Base-by-base conservation (phyloP, 768 basidiomycete genomes). In the Rhodotorula kratochvilovae region DNA sequence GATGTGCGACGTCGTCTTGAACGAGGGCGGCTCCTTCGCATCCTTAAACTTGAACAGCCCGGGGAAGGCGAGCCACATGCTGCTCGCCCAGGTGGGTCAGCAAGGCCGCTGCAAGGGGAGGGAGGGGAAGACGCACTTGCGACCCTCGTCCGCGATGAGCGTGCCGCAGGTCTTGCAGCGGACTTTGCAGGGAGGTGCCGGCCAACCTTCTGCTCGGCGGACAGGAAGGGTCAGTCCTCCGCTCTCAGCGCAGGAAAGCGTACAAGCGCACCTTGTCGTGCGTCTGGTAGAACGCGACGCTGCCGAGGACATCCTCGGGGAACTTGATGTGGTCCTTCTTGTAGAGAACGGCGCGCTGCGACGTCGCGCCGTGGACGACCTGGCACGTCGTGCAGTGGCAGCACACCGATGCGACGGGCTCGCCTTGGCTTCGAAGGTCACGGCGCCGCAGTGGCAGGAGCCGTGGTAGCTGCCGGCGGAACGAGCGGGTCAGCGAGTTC, bases 351-450 rank as follows among this genome's bases (percentile, higher is more conserved):
- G 70, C 70, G 21, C 70, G 61, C 58, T 71, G 70, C 25, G 31
- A 25, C 0, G 61, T 63, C 27, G 70, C 70, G 8, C 70, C 70
- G 43, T 71, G 70, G 2, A 66, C 66, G 19, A 71, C 62, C 45
- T 66, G 65, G 51, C 70, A 71, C 7, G 70, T 71, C 17, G 48
- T 50, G 57, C 70, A 71, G 25, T 67, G 66, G 61, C 70, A 71
- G 53, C 70, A 71, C 11, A 71, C 50, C 42, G 36, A 43, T 50
- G 66, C 33, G 2, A 63, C 70, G n/a, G 70, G 70, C 4, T 71
- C 70, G 54, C 31, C 50, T 67, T 67, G 36, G 48, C 65, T 53
- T 60, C 56, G 57, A 39, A 71, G 19, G 35, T 29, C 29, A 71
- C 70, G 31, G 66, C 61, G 13, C 42, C 43, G 57, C 70, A 71